phyloP scores from a whole-genome alignment of 225 moss, liverwort and hornwort genomes.

The Straminergon stramineum region DNA sequence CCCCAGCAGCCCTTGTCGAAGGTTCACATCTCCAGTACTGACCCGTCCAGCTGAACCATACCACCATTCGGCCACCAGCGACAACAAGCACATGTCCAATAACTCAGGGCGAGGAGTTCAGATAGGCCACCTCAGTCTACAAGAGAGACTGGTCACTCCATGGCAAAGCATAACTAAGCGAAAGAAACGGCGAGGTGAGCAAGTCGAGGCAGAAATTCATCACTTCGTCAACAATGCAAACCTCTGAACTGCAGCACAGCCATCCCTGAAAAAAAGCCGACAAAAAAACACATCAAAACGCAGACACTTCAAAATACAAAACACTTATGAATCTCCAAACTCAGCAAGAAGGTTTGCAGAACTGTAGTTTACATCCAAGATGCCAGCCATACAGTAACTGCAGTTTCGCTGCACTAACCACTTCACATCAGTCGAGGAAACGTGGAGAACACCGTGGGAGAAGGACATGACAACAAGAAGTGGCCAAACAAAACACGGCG shows the following conservation, averaged over 20 bases:
- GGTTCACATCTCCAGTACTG: constrained; percentile 9
- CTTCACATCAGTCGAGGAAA: background rate
- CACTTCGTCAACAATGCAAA: constrained; percentile 27
- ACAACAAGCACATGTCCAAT: constrained; percentile 1
- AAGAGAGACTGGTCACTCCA: constrained; percentile 13
- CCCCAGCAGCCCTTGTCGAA: background rate
- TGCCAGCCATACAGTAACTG: constrained; percentile 16
- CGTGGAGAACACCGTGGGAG: background rate
- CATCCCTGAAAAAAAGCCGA: background rate
- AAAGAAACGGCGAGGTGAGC: constrained; percentile 1
- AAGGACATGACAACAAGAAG: constrained; percentile 2
- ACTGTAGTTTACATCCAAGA: constrained; percentile 21
- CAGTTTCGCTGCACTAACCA: constrained; percentile 5
- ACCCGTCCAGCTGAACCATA: constrained; percentile 20
- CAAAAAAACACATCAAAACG: background rate
- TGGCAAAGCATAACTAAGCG: constrained; percentile 3
- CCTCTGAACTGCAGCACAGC: constrained; percentile 20
- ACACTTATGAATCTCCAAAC: background rate
- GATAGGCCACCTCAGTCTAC: constrained; percentile 4
- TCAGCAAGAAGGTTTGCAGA: background rate
- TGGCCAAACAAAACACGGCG: constrained; percentile 14
- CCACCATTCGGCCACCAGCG: background rate
- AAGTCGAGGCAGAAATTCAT: constrained; percentile 18
- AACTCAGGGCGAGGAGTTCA: constrained; percentile 9
- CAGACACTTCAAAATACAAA: background rate